These are phyloP conservation scores for Auricularia sp. DNA, from an alignment of 768 basidiomycete species.

Conservation along the genomic window DNA sequence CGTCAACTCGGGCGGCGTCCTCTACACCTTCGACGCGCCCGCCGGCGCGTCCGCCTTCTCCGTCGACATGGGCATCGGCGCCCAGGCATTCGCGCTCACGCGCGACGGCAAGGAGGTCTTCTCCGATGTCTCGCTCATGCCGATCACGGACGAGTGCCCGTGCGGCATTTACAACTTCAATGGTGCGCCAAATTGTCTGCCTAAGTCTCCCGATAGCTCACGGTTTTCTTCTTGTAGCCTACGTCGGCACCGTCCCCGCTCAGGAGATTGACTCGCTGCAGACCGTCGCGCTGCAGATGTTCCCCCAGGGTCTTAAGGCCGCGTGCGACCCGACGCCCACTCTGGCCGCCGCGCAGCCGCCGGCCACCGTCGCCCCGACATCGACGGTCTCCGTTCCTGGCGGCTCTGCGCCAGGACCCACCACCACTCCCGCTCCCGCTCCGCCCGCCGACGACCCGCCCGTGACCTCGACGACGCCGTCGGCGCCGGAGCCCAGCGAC, in stretches of 20 bases:
- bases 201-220: background rate
- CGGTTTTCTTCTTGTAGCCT: background rate
- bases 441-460: too few relatives aligned
- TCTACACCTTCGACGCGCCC: slow-evolving; percentile 12
- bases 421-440: background rate
- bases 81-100: slow-evolving; percentile 18
- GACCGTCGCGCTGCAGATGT: background rate
- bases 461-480: background rate
- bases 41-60: slow-evolving; percentile 19
- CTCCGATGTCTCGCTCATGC: slow-evolving; percentile 15
- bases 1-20: slow-evolving; percentile 19
- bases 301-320: slow-evolving; percentile 4
- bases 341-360: background rate
- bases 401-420: background rate
- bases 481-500: background rate
- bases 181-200: background rate
- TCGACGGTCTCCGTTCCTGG: background rate
- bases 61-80: slow-evolving; percentile 21
- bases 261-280: background rate
- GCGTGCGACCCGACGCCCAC: background rate
- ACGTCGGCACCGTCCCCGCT: slow-evolving; percentile 2
- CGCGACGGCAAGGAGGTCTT: slow-evolving; percentile 15
- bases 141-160: slow-evolving; percentile 14
- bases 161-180: slow-evolving; percentile 25
- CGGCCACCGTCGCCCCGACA: background rate